These are phyloP conservation scores for Lactarius hengduanensis DNA, from an alignment of 768 basidiomycete genomes.

Conservation along the genomic window DNA sequence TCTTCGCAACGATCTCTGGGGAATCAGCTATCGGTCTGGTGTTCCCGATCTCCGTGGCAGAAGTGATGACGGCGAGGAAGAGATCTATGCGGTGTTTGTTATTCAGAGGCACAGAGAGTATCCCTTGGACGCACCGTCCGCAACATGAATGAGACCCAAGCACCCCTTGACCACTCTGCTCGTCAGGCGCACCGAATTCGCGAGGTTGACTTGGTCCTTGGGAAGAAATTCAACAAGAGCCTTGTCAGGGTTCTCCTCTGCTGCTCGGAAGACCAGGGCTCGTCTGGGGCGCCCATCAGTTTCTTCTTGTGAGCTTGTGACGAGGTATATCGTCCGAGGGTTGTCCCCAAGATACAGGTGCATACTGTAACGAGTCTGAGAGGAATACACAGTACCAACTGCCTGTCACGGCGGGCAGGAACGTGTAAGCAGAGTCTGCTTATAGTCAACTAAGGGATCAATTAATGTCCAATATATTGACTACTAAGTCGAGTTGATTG, in stretches of 20 bases:
- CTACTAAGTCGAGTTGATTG: too few species aligned
- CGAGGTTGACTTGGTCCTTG: constrained; percentile 67
- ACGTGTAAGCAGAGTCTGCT: too few species aligned
- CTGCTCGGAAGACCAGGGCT: constrained; percentile 72
- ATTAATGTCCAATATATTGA: too few species aligned
- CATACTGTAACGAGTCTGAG: too few species aligned
- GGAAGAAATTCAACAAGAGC: constrained; percentile 86
- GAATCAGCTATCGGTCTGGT: constrained; percentile 56
- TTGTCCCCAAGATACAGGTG: constrained; percentile 68
- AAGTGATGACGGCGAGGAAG: constrained; percentile 80
- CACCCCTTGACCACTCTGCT: constrained; percentile 77
- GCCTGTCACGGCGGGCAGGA: too few species aligned
- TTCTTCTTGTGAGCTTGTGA: constrained; percentile 68
- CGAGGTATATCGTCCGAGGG: constrained; percentile 71
- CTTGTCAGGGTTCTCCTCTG: constrained; percentile 50
- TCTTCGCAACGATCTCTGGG: constrained; percentile 72
- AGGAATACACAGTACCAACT: too few species aligned
- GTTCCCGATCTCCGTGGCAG: constrained; percentile 73
- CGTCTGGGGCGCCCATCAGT: constrained; percentile 55
- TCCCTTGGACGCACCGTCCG: constrained; percentile 50
- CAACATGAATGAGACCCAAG: constrained; percentile 74
- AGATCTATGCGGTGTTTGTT: constrained; percentile 50
- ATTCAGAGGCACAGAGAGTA: neutral
- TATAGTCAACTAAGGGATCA: too few species aligned
- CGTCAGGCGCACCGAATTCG: constrained; percentile 63